Conservation (phyloP, 2,329 filamentous ascomycete genomes). For the Lecanosticta acicola region DNA sequence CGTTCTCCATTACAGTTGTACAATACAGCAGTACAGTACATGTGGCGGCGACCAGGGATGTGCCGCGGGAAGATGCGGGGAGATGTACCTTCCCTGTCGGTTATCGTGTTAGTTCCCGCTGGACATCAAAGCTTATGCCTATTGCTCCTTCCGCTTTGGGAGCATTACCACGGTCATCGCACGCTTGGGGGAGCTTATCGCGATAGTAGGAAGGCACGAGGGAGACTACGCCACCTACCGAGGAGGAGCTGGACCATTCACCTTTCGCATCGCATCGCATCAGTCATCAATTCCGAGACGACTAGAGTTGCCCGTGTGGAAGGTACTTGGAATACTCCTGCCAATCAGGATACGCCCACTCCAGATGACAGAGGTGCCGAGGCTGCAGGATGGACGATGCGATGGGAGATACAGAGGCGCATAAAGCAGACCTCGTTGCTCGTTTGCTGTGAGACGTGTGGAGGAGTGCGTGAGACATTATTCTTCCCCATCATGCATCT, state of each 20-base stretch:
- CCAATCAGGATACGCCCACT: too few relatives aligned
- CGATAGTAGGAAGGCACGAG: background rate
- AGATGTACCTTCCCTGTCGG: too few relatives aligned
- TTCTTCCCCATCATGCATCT: conserved; percentile 1
- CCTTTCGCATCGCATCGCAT: background rate
- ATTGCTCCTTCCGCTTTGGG: background rate
- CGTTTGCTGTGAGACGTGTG: background rate
- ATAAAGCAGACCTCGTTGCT: background rate
- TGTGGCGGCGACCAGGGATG: too few relatives aligned
- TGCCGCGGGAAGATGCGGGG: too few relatives aligned
- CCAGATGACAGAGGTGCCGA: background rate
- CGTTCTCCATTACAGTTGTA: too few relatives aligned
- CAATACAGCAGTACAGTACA: too few relatives aligned
- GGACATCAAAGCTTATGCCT: background rate
- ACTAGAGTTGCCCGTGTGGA: too few relatives aligned
- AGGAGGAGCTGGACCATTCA: background rate
- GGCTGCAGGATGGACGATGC: background rate
- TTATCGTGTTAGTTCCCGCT: too few relatives aligned
- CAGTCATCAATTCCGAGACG: background rate
- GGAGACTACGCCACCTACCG: background rate
- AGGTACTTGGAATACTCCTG: too few relatives aligned
- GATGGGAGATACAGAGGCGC: too few relatives aligned
- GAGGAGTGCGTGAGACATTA: background rate
- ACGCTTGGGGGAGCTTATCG: background rate
- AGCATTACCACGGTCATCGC: background rate